These are phyloP conservation scores for Taiozyma sp. DNA, from an alignment of 1,139 yeast genomes.

Conservation along the genomic window DNA sequence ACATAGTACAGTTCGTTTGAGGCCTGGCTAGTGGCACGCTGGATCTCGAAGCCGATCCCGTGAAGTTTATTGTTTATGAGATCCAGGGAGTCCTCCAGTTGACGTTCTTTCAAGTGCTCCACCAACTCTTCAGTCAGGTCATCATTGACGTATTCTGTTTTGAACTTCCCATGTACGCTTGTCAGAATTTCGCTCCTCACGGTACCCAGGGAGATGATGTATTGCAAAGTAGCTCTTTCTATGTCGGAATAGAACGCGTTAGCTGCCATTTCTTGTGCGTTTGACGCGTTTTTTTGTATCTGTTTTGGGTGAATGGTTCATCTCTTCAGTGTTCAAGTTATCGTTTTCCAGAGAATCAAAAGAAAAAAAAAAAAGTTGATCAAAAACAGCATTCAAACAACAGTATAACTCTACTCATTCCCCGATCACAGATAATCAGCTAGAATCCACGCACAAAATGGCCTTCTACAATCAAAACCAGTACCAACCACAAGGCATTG, in stretches of 20 bases:
- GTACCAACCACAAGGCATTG: conserved; percentile 3
- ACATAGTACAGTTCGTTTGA: conserved; percentile 11
- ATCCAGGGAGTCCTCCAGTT: conserved; percentile 25
- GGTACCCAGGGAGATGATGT: conserved; percentile 34
- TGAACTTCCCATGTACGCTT: conserved; percentile 9
- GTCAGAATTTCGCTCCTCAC: conserved; percentile 19
- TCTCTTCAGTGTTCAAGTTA: neutral
- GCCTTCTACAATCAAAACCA: conserved; percentile 14
- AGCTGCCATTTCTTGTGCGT: neutral
- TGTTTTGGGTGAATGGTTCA: neutral
- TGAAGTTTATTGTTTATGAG: conserved; percentile 37
- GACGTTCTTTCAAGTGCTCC: conserved; percentile 4
- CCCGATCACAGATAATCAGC: neutral
- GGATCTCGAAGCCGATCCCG: conserved; percentile 40
- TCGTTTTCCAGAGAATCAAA: neutral
- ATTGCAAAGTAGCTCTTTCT: conserved; percentile 42
- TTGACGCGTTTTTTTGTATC: neutral
- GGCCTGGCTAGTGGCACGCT: conserved; percentile 9
- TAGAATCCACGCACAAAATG: conserved; percentile 5
- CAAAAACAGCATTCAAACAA: neutral
- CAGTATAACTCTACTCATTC: neutral
- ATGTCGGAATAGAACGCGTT: conserved; percentile 25
- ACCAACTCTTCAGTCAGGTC: neutral
- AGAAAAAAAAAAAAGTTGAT: neutral
- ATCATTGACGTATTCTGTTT: conserved; percentile 6